Base-by-base conservation (phyloP, 148 eudicot species). In the Chenopodium suecicum region DNA sequence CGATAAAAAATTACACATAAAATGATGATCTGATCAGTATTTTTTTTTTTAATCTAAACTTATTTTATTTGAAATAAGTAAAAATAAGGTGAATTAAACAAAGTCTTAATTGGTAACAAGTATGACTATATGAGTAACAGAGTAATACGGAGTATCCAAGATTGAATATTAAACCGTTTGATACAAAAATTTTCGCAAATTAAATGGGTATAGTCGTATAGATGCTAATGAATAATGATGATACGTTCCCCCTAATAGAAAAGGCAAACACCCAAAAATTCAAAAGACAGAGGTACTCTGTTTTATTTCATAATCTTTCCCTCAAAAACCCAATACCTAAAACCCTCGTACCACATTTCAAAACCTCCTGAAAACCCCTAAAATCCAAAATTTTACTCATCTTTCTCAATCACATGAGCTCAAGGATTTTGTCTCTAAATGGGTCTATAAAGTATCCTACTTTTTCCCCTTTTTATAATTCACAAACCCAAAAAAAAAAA, bases 361-460 rank as follows among this genome's bases (percentile, higher is more conserved):
- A 62, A 62, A 62, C 6, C 74, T 65, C 73, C 82, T 83, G 47
- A 78, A 64, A 22, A 6, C 37, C 56, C 60, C 62, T 17, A 56
- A 50, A 56, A 56, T 56, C 62, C 62, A 78, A 69, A 82, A 56
- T 83, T 87, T 83, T 56, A 27, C 83, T 89, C 90, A 79, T 58
- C 80, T 85, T 85, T 84, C 90, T 84, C 87, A 8, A 77, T 88
- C 89, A 87, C 52, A 78, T 70, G 52, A 56, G 34, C 70, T 29
- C 70, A 67, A 25, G 34, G 34, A 25, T 67, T 67, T 29, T 67
- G 70, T 67, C 37, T 67, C 23, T 67, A 10, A 67, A 29, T 67
- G 5, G 58, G 41, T 47, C 74, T n/a, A 72, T 32, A 83, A 78
- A 83, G 73, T 75, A 48, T 64, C 64, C 56, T 66, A 14, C 78